Evolutionary conservation across 768 basidiomycete species (phyloP).

Genomic region (Kwoniella sp.): DNA sequence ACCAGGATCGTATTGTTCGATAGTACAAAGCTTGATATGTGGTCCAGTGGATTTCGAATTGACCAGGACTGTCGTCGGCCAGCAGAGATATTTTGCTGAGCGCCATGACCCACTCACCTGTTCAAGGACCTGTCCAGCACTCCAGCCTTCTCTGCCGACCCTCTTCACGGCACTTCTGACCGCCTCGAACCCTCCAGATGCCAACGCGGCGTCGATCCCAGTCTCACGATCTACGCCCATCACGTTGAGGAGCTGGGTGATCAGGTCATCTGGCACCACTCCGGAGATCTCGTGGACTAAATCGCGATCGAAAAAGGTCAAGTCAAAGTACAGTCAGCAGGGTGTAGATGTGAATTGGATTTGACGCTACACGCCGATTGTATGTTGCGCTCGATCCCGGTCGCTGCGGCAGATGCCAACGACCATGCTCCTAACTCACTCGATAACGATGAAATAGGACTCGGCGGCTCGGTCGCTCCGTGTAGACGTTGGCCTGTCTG

Average conservation of each 20-base stretch:
- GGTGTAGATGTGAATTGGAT: background rate
- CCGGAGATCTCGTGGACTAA: constrained; percentile 91
- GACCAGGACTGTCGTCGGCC: background rate
- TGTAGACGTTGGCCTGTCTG: constrained; percentile 92
- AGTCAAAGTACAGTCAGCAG: too few relatives aligned
- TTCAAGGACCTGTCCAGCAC: constrained; percentile 80
- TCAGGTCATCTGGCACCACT: constrained; percentile 76
- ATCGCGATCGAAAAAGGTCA: background rate
- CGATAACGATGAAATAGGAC: constrained; percentile 71
- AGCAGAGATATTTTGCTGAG: background rate
- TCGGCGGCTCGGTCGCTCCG: constrained; percentile 70
- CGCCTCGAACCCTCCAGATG: constrained; percentile 61
- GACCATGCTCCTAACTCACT: constrained; percentile 52
- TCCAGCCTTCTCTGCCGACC: constrained; percentile 85
- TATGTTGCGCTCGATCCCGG: too few relatives aligned
- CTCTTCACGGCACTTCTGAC: constrained; percentile 66
- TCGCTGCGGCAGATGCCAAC: too few relatives aligned
- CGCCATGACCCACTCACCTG: constrained; percentile 65
- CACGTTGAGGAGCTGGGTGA: constrained; percentile 69
- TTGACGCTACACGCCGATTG: too few relatives aligned
- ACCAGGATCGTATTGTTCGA: background rate
- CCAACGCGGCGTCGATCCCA: constrained; percentile 43
- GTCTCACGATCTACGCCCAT: constrained; percentile 69
- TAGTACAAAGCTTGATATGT: too few relatives aligned
- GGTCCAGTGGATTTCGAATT: background rate